Evolutionary conservation across 2,329 filamentous ascomycete species (phyloP), one percentile per base, ranked within the genome.

Genomic region (Rhynchosporium secalis): DNA sequence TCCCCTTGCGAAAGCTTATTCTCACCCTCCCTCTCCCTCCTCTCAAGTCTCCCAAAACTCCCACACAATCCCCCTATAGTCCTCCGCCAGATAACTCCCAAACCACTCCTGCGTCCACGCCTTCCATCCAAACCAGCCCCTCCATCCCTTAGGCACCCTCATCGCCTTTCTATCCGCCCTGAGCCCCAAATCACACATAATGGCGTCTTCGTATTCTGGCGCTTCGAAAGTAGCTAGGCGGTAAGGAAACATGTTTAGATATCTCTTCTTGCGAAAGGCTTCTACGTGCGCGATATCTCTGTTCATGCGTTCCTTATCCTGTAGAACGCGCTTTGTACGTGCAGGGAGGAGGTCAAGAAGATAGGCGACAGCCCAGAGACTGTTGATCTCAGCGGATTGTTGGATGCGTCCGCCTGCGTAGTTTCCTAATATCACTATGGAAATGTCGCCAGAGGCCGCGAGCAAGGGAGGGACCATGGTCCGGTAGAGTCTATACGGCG

Each of bases 281-380:
- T 64, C 57, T 3, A 61, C 20, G 15, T 41, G 43, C 10, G 64
- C 62, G 7, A 66, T 57, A 9, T 66, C 64, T 28, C 46, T 58
- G 29, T 66, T 49, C 64, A 66, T 66, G 15, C 5, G 36, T 12
- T 64, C 57, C 20, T 20, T 54, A 54, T 26, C 13, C 60, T 38
- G 3, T 26, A n/a, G 4, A 63, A 48, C 4, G 40, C 20, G 12
- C 36, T 59, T 55, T 0, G 54, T 61, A 3, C 33, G 8, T 9
- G 38, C 13, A 0, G 62, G 62, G 20, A 64, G 36, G 12, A 66
- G 46, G 31, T 51, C 28, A 45, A 64, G 58, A 9, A 66, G 59
- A 31, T 66, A 66, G 29, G 64, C 64, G 12, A 66, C 47, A n/a
- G 36, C 62, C 56, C 56, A 66, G 4, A 66, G 60, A 2, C 56